Base-by-base conservation (phyloP, 2,329 filamentous ascomycete genomes). In the Bipolaris victoriae region DNA sequence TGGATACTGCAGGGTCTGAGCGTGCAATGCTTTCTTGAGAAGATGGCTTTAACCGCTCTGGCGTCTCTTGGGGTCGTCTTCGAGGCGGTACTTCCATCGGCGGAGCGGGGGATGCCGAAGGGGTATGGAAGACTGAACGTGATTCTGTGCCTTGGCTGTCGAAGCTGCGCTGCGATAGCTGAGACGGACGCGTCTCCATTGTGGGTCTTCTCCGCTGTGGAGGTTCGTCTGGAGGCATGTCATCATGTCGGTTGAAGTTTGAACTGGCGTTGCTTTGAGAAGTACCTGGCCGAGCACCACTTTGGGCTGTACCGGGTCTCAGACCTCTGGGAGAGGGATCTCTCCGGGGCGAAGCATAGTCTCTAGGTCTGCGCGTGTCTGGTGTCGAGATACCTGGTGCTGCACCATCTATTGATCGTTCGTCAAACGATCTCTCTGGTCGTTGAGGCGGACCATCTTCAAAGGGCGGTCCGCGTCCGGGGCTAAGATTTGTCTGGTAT, bases 131-230 rank as follows among this genome's bases (percentile, higher is more conserved):
- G 16, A 65, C 64, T 1, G 61, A 60, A 33, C 61, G 56, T 35
- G 58, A 57, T 16, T 68, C 68, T 37, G 57, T 58, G 3, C 60
- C 62, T 48, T 67, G 64, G 49, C 64, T 73, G 44, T 55, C 65
- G n/a, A 64, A 40, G 55, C 67, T 73, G 13, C 63, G 60, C 51
- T 71, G 66, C 5, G 70, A 71, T 29, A 59, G 45, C 13, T 70
- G 65, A 24, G 72, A 69, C 26, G 68, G 64, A 9, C 69, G 60
- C n/a, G 68, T 82, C 57, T 88, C 84, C 86, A 90, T 89, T 0
- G 87, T 86, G 1, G 88, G 88, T 47, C 88, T 79, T 71, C 83
- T 87, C 60, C 88, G 81, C 64, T 89, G 87, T 0, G 88, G 88
- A 1, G 74, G 71, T 36, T 73, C 70, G 31, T 74, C 72, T 49